These are phyloP conservation scores for Mallotus nudiflorus DNA, from an alignment of 345 rosid genomes.

Conservation along the genomic window DNA sequence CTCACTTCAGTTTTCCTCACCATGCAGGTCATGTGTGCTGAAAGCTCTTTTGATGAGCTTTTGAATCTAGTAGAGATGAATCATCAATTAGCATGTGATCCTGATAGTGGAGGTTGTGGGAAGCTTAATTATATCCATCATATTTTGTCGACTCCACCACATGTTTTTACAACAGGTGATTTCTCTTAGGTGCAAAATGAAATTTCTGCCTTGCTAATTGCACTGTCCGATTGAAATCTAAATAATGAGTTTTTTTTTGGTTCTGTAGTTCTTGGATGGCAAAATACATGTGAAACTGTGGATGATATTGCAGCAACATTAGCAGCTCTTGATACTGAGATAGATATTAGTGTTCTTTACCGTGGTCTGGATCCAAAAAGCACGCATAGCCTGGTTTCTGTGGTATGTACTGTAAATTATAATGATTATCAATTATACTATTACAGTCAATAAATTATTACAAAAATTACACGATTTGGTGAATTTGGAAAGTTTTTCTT, in stretches of 20 bases:
- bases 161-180: constrained; percentile 82
- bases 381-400: constrained; percentile 71
- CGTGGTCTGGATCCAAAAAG: constrained; percentile 73
- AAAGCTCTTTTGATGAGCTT: constrained; percentile 75
- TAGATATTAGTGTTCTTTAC: constrained; percentile 81
- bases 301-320: constrained; percentile 85
- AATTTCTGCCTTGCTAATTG: constrained; percentile 11
- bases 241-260: constrained; percentile 5
- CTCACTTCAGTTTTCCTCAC: constrained; percentile 13
- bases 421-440: neutral
- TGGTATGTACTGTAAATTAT: constrained; percentile 46
- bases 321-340: constrained; percentile 70
- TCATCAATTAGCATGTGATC: constrained; percentile 90
- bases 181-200: neutral
- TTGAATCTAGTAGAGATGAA: constrained; percentile 82
- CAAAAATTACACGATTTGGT: neutral
- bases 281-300: constrained; percentile 80
- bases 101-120: constrained; percentile 86
- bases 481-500: neutral
- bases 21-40: constrained; percentile 62
- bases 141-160: constrained; percentile 72
- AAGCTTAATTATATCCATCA: constrained; percentile 75
- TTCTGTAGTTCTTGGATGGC: constrained; percentile 93
- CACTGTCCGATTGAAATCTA: constrained; percentile 9
- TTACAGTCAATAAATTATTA: neutral